Evolutionary conservation across 805 yeast species (phyloP).

Genomic region (Candida xiaguanensis): DNA sequence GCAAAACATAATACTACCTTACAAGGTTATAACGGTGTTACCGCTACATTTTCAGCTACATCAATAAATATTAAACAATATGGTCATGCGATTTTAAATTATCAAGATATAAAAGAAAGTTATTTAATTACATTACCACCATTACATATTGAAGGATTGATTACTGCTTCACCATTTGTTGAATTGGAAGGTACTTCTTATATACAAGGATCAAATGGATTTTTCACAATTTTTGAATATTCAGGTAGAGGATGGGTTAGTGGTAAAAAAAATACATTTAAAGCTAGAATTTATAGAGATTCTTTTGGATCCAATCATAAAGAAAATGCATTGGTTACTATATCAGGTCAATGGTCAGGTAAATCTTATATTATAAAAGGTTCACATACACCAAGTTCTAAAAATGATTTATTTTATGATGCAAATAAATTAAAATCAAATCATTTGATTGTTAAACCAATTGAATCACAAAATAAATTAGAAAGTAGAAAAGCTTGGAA

Average conservation of each 20-base stretch:
- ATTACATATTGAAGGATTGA: slow-evolving; percentile 88
- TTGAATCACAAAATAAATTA: slow-evolving; percentile 72
- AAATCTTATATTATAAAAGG: slow-evolving; percentile 63
- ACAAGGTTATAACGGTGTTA: slow-evolving; percentile 89
- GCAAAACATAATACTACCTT: slow-evolving; percentile 63
- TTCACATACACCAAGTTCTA: slow-evolving; percentile 38
- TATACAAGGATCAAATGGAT: slow-evolving; percentile 81
- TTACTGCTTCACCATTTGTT: slow-evolving; percentile 89
- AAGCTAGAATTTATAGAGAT: slow-evolving; percentile 72
- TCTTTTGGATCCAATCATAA: slow-evolving; percentile 44
- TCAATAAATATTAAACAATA: slow-evolving; percentile 84
- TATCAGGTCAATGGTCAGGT: slow-evolving; percentile 92
- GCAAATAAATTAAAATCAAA: slow-evolving; percentile 50
- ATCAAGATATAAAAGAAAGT: slow-evolving; percentile 57
- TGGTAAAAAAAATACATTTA: slow-evolving; percentile 91
- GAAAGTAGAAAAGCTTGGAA: slow-evolving; percentile 91
- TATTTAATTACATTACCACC: slow-evolving; percentile 90
- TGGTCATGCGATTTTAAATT: slow-evolving; percentile 82
- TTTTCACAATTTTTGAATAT: slow-evolving; percentile 67
- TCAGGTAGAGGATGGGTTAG: slow-evolving; percentile 92
- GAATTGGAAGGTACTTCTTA: slow-evolving; percentile 88
- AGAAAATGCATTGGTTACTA: slow-evolving; percentile 69
- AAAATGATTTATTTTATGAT: slow-evolving; percentile 58
- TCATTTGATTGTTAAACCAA: slow-evolving; percentile 69
- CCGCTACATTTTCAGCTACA: slow-evolving; percentile 75